Conservation (phyloP, 1,284 basidiomycete genomes). For the Rhodotorula sp. region DNA sequence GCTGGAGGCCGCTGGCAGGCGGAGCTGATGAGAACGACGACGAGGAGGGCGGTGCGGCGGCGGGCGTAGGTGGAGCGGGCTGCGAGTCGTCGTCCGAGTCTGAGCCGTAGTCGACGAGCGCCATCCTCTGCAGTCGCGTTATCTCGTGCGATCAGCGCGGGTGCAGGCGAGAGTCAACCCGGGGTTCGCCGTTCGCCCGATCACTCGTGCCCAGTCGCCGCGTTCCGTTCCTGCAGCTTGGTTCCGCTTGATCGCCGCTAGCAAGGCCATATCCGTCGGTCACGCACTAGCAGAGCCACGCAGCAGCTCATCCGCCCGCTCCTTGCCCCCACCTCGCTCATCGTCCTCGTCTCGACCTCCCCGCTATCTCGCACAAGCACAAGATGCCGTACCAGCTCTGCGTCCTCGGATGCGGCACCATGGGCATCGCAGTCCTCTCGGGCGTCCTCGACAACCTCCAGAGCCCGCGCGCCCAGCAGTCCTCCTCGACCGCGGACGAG, state of each 20-base stretch:
- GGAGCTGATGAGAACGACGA: constrained; percentile 1
- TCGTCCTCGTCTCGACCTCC: background rate
- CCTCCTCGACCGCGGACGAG: constrained; percentile 43
- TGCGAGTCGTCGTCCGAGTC: constrained; percentile 26
- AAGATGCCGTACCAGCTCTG: constrained; percentile 45
- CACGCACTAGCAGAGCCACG: too few relatives aligned
- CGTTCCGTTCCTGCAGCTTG: too few relatives aligned
- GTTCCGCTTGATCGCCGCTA: too few relatives aligned
- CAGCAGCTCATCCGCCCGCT: background rate
- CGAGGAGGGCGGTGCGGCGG: background rate
- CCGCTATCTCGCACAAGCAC: background rate
- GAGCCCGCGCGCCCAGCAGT: constrained; percentile 46
- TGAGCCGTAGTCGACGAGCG: constrained; percentile 36
- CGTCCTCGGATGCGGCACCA: constrained; percentile 87
- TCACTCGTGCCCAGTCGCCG: too few relatives aligned
- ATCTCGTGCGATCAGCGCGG: too few relatives aligned
- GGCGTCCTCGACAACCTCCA: constrained; percentile 78
- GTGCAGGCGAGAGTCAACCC: background rate
- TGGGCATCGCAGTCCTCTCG: constrained; percentile 95
- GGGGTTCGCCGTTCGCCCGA: too few relatives aligned
- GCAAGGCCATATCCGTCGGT: too few relatives aligned
- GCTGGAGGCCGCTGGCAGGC: background rate
- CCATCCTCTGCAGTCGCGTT: background rate
- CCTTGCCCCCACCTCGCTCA: background rate
- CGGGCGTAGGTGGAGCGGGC: background rate